Evolutionary conservation across 768 basidiomycete species (phyloP).

Genomic region (Scleroderma citrinum): DNA sequence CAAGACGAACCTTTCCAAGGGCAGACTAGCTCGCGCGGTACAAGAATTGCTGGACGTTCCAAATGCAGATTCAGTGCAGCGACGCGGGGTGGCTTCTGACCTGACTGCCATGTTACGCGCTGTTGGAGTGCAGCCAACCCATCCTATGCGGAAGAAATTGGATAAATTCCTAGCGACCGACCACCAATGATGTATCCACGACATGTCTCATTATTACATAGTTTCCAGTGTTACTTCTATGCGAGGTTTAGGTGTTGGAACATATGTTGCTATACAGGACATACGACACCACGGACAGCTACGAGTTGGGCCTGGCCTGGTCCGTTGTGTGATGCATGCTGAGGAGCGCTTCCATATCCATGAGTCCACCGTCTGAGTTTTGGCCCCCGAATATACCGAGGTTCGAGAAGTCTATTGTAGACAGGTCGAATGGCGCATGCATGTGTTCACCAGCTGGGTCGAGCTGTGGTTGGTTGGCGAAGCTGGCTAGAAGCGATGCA

Average conservation of each 20-base stretch:
- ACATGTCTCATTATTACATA: too few species aligned
- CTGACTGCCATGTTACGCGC: conserved; percentile 46
- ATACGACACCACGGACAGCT: background rate
- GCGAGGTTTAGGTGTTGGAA: background rate
- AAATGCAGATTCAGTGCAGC: conserved; percentile 42
- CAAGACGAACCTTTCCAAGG: conserved; percentile 45
- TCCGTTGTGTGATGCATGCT: conserved; percentile 32
- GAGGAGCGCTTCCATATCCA: conserved; percentile 52
- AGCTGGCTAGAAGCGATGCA: conserved; percentile 38
- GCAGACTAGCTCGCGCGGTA: conserved; percentile 62
- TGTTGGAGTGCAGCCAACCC: conserved; percentile 55
- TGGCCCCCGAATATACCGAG: conserved; percentile 40
- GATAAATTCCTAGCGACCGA: conserved; percentile 44
- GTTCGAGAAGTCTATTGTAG: conserved; percentile 40
- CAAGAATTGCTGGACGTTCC: conserved; percentile 57
- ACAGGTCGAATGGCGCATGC: conserved; percentile 41
- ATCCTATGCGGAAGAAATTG: conserved; percentile 63
- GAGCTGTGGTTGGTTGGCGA: conserved; percentile 28
- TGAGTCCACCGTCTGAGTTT: conserved; percentile 40
- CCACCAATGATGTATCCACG: conserved; percentile 3
- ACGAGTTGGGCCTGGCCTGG: conserved; percentile 17
- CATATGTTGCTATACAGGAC: background rate
- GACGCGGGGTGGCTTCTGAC: conserved; percentile 39
- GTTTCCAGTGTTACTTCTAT: too few species aligned
- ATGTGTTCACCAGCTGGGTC: conserved; percentile 13